These are phyloP conservation scores for Chaetomium globosum DNA, from an alignment of 2,329 filamentous ascomycete genomes.

Conservation along the genomic window DNA sequence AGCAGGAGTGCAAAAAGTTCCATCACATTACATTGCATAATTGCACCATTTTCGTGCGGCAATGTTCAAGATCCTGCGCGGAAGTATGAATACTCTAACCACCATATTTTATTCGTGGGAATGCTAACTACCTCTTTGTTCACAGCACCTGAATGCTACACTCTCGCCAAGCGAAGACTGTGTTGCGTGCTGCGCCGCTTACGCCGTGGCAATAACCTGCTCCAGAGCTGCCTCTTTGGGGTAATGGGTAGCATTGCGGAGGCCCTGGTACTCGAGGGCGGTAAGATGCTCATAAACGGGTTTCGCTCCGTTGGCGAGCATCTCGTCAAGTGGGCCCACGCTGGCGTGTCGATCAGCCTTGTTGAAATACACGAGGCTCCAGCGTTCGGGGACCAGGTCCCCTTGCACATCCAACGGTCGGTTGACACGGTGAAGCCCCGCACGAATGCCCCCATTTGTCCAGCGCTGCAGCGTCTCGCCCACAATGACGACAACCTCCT, in stretches of 20 bases:
- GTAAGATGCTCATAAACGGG: conserved; percentile 5
- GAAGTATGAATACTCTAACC: too few relatives aligned
- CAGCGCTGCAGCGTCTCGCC: conserved; percentile 9
- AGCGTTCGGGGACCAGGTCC: neutral
- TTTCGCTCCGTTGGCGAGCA: neutral
- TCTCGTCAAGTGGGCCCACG: neutral
- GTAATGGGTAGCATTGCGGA: neutral
- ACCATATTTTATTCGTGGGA: neutral
- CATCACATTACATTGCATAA: too few relatives aligned
- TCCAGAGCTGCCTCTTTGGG: neutral
- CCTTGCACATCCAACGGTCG: neutral
- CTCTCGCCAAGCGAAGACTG: neutral
- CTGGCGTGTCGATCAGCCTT: conserved; percentile 2
- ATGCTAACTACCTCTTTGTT: neutral
- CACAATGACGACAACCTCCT: conserved; percentile 6
- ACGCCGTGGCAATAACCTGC: neutral
- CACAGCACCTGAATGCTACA: neutral
- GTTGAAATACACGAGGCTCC: conserved; percentile 1
- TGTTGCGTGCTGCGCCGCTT: neutral
- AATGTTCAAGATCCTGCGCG: too few relatives aligned
- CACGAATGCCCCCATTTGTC: neutral
- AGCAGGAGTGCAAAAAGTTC: too few relatives aligned
- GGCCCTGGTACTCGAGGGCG: conserved; percentile 1
- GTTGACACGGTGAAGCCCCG: conserved; percentile 9
- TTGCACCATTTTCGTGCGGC: too few relatives aligned